These are phyloP conservation scores for Exserohilum rostratum DNA, from an alignment of 2,329 filamentous ascomycete genomes.

Conservation along the genomic window DNA sequence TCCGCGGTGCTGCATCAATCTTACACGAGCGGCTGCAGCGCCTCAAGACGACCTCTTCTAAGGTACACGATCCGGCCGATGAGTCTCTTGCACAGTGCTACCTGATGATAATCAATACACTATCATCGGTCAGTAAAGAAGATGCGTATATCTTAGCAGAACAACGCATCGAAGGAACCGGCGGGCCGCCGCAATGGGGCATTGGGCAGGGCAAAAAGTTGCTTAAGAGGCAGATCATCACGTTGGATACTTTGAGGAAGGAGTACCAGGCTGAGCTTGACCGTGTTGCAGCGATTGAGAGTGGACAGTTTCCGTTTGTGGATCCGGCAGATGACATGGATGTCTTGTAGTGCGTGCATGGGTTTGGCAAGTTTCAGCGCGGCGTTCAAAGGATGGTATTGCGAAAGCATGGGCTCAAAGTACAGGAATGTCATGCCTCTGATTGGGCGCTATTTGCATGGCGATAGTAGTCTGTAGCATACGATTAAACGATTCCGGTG, in stretches of 20 bases:
- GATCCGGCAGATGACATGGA: slow-evolving; percentile 46
- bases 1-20: slow-evolving; percentile 73
- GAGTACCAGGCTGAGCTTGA: slow-evolving; percentile 92
- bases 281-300: slow-evolving; percentile 83
- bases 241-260: slow-evolving; percentile 81
- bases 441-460: not conserved
- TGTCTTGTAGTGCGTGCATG: slow-evolving; percentile 33
- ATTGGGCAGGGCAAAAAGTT: slow-evolving; percentile 46
- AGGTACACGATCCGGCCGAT: slow-evolving; percentile 54
- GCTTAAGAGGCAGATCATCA: slow-evolving; percentile 76
- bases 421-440: not conserved
- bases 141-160: slow-evolving; percentile 80
- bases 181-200: slow-evolving; percentile 33
- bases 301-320: slow-evolving; percentile 83
- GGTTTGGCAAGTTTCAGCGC: slow-evolving; percentile 1
- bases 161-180: slow-evolving; percentile 51
- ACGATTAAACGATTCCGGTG: not conserved
- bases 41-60: slow-evolving; percentile 51
- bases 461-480: not conserved
- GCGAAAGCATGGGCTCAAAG: slow-evolving; percentile 1
- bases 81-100: slow-evolving; percentile 73
- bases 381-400: slow-evolving; percentile 2
- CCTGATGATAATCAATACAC: slow-evolving; percentile 88
- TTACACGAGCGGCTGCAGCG: slow-evolving; percentile 63
- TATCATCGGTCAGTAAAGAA: slow-evolving; percentile 81